These are phyloP conservation scores for Citrus sp. DNA, from an alignment of 345 rosid genomes.

Conservation along the genomic window DNA sequence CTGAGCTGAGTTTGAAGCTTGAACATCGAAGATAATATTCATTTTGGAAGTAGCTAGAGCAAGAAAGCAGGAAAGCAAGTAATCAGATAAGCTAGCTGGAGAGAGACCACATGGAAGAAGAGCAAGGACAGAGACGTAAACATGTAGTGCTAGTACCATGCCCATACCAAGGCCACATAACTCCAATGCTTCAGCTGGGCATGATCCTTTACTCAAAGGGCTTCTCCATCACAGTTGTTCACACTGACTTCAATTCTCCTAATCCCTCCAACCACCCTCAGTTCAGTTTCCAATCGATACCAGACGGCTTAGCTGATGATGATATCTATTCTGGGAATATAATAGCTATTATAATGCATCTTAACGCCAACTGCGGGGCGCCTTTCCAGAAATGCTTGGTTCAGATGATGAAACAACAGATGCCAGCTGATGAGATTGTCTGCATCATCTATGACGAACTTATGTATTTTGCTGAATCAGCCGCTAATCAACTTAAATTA, in stretches of 20 bases:
- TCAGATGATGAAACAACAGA: conserved; percentile 9
- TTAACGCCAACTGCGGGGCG: conserved; percentile 33
- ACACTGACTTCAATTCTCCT: conserved; percentile 40
- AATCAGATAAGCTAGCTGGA: neutral
- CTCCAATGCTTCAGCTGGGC: conserved; percentile 70
- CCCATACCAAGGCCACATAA: conserved; percentile 71
- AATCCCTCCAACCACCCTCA: conserved; percentile 32
- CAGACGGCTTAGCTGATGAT: conserved; percentile 29
- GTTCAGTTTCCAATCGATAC: conserved; percentile 20
- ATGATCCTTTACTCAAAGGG: conserved; percentile 51
- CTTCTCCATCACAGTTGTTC: conserved; percentile 55
- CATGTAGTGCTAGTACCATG: conserved; percentile 46
- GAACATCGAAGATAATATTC: neutral
- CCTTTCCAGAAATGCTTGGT: conserved; percentile 28
- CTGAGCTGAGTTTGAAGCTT: neutral
- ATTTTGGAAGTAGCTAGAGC: neutral
- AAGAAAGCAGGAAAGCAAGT: neutral
- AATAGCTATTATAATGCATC: conserved; percentile 11
- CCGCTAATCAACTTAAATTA: conserved; percentile 33
- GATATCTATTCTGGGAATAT: conserved; percentile 13
- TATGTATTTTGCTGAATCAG: conserved; percentile 37
- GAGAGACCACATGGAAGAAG: neutral
- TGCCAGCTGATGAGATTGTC: conserved; percentile 9
- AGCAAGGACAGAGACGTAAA: neutral
- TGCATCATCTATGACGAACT: conserved; percentile 51